Base-by-base conservation (phyloP, 352 stramenopile species). In the Phytopythium ostracodes region DNA sequence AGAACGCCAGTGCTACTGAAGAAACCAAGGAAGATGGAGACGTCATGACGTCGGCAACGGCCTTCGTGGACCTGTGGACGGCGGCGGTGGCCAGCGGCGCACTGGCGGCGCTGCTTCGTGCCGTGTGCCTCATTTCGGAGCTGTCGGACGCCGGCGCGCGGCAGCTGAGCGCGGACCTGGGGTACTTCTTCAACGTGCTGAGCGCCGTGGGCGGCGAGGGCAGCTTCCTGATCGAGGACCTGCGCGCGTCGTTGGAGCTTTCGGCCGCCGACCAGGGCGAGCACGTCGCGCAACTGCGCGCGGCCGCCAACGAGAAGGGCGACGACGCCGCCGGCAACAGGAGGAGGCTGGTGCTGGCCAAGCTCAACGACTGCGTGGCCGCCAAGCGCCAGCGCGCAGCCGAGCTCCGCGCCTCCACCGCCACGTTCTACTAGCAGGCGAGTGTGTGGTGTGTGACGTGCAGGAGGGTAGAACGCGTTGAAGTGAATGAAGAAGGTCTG, bases 1-100 rank as follows among this genome's bases (percentile, higher is more conserved):
- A 52, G 22, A 24, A 52, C 46, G 46, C 9, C 1, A 8, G 12
- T 14, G 46, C 12, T 5, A 12, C 10, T 18, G 65, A 65, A 8
- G 35, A 40, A 43, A 66, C 58, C n/a, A 20, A 78, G 38, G 49
- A 25, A 5, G 50, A 35, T 8, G 40, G 11, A 4, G 51, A 22
- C 0, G 59, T 52, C 2, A 6, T 17, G 12, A 53, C 22, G 11
- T 58, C 67, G n/a, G 72, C 75, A 0, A 66, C 71, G 20, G 71
- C 79, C 29, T 93, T 94, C 56, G 87, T 95, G 46, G 87, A 94
- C 58, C 66, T 85, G 33, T 93, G 84, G 87, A 91, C 87, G 49
- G 76, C 68, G 2, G 66, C 77, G 0, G 70, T 92, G 2, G 84
- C 87, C 15, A 92, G 82, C 51, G 81, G 80, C 0, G 76, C 84